Percentiles rank a stretch among this genome's conserved stretches.
Conservation (phyloP, 2,329 filamentous ascomycete species). For the Apiospora pterosperma region DNA sequence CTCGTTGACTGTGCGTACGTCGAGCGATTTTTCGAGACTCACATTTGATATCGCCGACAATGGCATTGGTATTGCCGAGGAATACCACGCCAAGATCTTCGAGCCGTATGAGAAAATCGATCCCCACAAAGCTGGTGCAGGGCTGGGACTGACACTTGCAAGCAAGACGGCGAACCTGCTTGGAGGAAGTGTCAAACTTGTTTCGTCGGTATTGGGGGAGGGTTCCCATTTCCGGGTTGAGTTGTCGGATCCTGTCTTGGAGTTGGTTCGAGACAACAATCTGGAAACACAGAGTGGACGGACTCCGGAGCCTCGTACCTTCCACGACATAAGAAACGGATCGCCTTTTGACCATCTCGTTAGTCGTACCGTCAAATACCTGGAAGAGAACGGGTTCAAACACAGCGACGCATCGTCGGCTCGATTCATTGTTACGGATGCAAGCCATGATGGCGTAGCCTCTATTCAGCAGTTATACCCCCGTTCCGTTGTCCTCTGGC, state of each 20-base stretch:
- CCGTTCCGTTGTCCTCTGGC: background rate
- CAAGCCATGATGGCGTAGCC: background rate
- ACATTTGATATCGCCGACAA: constrained; percentile 7
- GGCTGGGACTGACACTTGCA: constrained; percentile 7
- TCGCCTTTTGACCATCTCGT: background rate
- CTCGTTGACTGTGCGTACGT: background rate
- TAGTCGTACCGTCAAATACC: background rate
- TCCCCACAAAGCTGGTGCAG: constrained; percentile 5
- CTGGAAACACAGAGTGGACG: background rate
- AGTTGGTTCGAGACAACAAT: background rate
- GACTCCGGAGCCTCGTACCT: background rate
- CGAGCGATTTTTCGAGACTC: background rate
- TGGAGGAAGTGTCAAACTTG: background rate
- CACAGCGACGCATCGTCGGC: background rate
- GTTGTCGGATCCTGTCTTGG: background rate
- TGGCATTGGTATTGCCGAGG: constrained; percentile 4
- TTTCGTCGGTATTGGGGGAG: background rate
- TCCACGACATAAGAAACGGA: background rate
- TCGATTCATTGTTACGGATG: constrained; percentile 1
- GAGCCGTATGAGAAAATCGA: constrained; percentile 10
- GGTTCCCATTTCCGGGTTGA: constrained; percentile 8
- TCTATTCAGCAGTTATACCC: background rate
- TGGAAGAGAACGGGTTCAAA: constrained; percentile 4
- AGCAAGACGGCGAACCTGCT: constrained; percentile 6
- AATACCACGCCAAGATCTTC: constrained; percentile 1